These are phyloP conservation scores for Hanseniaspora hatyaiensis DNA, from an alignment of 805 yeast species.

Conservation along the genomic window DNA sequence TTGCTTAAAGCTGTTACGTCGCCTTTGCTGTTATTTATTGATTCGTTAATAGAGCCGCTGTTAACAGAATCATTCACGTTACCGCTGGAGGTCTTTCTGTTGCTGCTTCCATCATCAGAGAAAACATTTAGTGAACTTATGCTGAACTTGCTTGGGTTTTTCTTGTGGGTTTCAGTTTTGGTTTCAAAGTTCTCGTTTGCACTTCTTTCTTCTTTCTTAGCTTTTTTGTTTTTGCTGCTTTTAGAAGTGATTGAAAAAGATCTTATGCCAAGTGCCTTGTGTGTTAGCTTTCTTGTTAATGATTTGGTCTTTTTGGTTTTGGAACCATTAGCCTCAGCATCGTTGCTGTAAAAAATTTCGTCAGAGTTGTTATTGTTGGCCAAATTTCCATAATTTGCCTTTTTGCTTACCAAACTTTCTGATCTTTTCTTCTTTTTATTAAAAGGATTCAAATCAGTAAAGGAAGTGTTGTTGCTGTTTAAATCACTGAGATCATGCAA, in stretches of 20 bases:
- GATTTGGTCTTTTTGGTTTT: constrained; percentile 6
- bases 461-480: not conserved
- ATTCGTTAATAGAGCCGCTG: constrained; percentile 6
- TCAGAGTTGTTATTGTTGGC: not conserved
- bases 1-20: constrained; percentile 29
- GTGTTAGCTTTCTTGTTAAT: constrained; percentile 13
- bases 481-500: constrained; percentile 2
- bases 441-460: not conserved
- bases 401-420: not conserved
- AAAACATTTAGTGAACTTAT: not conserved
- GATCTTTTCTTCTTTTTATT: constrained; percentile 1
- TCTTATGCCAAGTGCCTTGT: constrained; percentile 15
- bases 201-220: not conserved
- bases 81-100: not conserved
- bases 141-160: not conserved
- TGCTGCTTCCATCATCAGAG: not conserved
- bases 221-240: constrained; percentile 7
- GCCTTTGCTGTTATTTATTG: constrained; percentile 20
- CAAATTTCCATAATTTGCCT: not conserved
- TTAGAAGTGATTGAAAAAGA: constrained; percentile 14
- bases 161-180: not conserved
- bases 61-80: not conserved
- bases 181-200: not conserved
- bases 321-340: not conserved
- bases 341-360: not conserved